Base-by-base conservation (phyloP, 2,329 filamentous ascomycete species). In the Alternaria gansuensis region DNA sequence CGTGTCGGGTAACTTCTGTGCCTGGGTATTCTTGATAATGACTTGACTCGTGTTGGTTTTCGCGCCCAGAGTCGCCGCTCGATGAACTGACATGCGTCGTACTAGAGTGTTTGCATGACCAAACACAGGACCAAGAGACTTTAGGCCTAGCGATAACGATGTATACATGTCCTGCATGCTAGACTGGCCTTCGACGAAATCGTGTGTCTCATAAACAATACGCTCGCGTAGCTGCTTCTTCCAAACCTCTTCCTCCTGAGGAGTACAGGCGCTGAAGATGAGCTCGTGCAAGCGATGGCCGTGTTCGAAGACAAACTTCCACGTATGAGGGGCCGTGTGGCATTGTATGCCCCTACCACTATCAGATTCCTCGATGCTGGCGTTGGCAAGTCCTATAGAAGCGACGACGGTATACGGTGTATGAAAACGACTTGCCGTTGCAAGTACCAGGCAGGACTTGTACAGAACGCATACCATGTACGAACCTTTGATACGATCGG, bases 381-480 rank as follows among this genome's bases (percentile, higher is more conserved):
- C 81, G 59, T 86, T 87, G 43, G 82, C 82, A 29, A 96, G 78
- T 49, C 88, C 82, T 61, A 97, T 87, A 62, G 89, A 91, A 37
- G 90, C 90, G 60, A 92, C 84, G 17, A 94, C 87, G 9, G 85
- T 87, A 74, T 96, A 94, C 36, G 85, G 83, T 23, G 86, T 84
- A 45, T 88, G 86, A n/a, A 83, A 81, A 59, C 86, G 88, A 43
- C 85, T 83, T 13, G 87, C 84, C 9, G 84, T 86, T 7, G 92
- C 92, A 39, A 98, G 83, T 53, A 96, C 85, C 1, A 98, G 78
- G 63, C 91, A 90, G 50, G 91, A 87, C 49, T 88, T 87, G 76
- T 96, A 97, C n/a, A 97, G 82, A 14, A 93, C 83, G 65, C 90
- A 93, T 37, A 94, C 87, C 84, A 96, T 88, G 77, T 97, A 97